Conservation (phyloP, 768 basidiomycete genomes). For the Trametes coccinea region DNA sequence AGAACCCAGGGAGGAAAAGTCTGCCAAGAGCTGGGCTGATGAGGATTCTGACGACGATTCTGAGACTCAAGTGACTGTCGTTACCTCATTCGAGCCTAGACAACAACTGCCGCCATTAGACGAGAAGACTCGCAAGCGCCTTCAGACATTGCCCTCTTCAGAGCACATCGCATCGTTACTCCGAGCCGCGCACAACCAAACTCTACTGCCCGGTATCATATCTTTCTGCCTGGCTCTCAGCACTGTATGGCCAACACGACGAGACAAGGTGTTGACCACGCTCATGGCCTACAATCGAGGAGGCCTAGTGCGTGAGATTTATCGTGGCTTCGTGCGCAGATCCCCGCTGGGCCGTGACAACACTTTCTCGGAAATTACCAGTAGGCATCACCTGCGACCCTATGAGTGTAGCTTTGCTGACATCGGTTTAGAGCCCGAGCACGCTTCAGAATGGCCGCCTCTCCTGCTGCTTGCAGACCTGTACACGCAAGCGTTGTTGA, state of each 20-base stretch:
- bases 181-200: constrained; percentile 41
- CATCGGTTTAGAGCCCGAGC: constrained; percentile 41
- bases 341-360: constrained; percentile 64
- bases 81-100: constrained; percentile 37
- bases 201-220: constrained; percentile 50
- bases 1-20: constrained; percentile 41
- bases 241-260: constrained; percentile 58
- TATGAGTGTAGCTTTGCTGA: background rate
- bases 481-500: constrained; percentile 81
- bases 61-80: constrained; percentile 37
- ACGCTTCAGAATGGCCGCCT: constrained; percentile 58
- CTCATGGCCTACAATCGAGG: constrained; percentile 54
- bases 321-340: constrained; percentile 61
- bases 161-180: constrained; percentile 59
- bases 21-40: constrained; percentile 18
- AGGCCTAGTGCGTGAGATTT: constrained; percentile 74
- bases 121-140: constrained; percentile 58
- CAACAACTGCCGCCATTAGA: constrained; percentile 49
- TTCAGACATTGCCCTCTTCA: constrained; percentile 55
- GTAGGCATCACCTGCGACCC: constrained; percentile 33
- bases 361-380: constrained; percentile 37
- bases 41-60: constrained; percentile 34
- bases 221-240: constrained; percentile 58
- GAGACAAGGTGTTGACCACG: constrained; percentile 57
- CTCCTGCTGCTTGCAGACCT: constrained; percentile 79